Base-by-base conservation (phyloP, 768 basidiomycete genomes). In the Lyophyllum decastes region DNA sequence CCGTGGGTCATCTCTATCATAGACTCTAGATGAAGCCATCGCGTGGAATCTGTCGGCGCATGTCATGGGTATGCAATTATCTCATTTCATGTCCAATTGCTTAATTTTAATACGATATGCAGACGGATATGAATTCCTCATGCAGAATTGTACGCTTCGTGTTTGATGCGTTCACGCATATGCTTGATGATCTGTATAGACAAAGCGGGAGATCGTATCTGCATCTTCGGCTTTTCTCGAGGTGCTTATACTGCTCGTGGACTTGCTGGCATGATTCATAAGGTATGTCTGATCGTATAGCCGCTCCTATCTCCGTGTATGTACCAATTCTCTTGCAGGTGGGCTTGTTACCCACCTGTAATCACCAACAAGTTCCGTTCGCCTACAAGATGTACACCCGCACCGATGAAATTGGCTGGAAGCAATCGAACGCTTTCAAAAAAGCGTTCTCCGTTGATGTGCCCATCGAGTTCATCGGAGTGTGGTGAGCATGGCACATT, bases 121-220 rank as follows among this genome's bases (percentile, higher is more conserved):
- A 80, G 82, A 73, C n/a, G 84, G 84, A 2, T 85, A 85, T 52
- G 76, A 79, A 59, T 86, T 84, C 60, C 67, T 86, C 33, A 85
- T 85, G 83, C 78, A 84, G 54, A 82, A 83, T 59, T 85, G 81
- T 80, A 62, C 25, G 70, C 66, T 27, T 19, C n/a, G 17, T 40
- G 30, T 35, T 9, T 27, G 19, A 40, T 19, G 26, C 19, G 35
- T 47, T 8, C 19, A 21, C 14, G 25, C 16, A 35, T 40, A n/a
- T 17, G 26, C 43, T 16, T 10, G 47, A 16, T 19, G 24, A 33
- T 19, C 22, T n/a, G 17, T 45, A 7, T 48, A 81, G 80, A 82
- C 60, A 69, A 70, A 27, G 67, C 68, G 5, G 80, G 79, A 1
- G 85, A 87, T 70, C 76, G 74, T 46, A 83, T 88, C 50, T 86